A percentile compares a stretch with the other conserved stretches of the same genome.
Evolutionary conservation across 257 asterid species (phyloP).

Genomic region (Forsythia suspensa): DNA sequence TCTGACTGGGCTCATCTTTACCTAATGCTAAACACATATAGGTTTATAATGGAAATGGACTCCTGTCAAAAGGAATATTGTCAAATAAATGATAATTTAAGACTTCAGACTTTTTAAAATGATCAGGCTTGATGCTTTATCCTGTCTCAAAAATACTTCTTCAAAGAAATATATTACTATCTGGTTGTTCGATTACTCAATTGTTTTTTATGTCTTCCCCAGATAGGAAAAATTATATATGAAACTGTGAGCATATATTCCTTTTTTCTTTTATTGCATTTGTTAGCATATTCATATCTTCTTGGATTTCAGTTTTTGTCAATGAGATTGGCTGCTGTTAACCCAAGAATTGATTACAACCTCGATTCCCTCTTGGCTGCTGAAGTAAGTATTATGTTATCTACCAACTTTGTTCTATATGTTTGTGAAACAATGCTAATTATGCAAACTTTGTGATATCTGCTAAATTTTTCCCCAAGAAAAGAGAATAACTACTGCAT

Average conservation of each 20-base stretch:
- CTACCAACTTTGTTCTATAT: background rate
- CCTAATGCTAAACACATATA: constrained; percentile 11
- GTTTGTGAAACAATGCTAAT: constrained; percentile 15
- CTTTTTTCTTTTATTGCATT: background rate
- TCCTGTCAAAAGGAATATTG: background rate
- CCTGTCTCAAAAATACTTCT: background rate
- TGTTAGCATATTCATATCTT: constrained; percentile 4
- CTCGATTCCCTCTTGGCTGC: constrained; percentile 61
- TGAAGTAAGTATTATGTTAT: constrained; percentile 52
- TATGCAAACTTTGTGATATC: background rate
- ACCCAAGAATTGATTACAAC: constrained; percentile 74
- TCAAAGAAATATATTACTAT: background rate
- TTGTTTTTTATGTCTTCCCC: background rate
- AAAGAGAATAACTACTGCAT: background rate
- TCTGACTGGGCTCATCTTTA: constrained; percentile 28
- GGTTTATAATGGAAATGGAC: constrained; percentile 9
- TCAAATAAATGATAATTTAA: background rate
- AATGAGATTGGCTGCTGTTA: constrained; percentile 91
- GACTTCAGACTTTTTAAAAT: background rate
- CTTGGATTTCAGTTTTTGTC: constrained; percentile 63
- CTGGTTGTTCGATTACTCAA: background rate
- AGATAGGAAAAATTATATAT: background rate
- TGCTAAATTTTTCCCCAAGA: background rate
- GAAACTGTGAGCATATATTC: background rate
- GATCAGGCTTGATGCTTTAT: background rate